A percentile compares a stretch with the other conserved stretches of the same genome.
phyloP scores from a whole-genome alignment of 805 yeast genomes.

The Saturnispora gosingensis region DNA sequence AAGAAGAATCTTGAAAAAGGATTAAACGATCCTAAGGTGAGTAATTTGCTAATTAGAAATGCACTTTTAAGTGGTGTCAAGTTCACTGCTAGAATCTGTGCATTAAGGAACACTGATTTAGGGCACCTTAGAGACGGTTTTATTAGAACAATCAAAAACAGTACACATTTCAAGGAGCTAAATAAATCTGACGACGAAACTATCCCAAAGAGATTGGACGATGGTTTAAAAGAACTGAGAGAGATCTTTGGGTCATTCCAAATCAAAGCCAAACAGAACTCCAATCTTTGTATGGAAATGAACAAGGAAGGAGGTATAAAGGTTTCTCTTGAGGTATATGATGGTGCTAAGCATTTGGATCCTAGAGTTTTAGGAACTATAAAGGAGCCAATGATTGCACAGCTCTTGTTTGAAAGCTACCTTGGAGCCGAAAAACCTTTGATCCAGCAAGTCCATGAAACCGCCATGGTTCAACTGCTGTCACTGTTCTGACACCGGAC shows the following conservation, averaged over 20 bases:
- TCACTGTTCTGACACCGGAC: background rate
- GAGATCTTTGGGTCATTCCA: slow-evolving; percentile 44
- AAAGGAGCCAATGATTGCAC: slow-evolving; percentile 50
- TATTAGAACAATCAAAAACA: slow-evolving; percentile 66
- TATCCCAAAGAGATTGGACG: slow-evolving; percentile 16
- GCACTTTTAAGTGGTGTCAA: slow-evolving; percentile 52
- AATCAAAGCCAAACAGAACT: slow-evolving; percentile 70
- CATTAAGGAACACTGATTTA: slow-evolving; percentile 86
- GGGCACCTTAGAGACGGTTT: slow-evolving; percentile 86
- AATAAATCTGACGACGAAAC: slow-evolving; percentile 36
- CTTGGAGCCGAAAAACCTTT: slow-evolving; percentile 61
- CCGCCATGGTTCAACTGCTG: slow-evolving; percentile 9
- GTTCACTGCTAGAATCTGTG: slow-evolving; percentile 68
- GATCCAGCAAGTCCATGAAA: slow-evolving; percentile 30
- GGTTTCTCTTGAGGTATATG: slow-evolving; percentile 19
- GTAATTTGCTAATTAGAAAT: slow-evolving; percentile 45
- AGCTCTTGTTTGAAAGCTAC: slow-evolving; percentile 67
- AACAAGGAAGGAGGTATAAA: slow-evolving; percentile 38
- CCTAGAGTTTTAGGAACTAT: slow-evolving; percentile 45
- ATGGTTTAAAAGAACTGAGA: slow-evolving; percentile 61
- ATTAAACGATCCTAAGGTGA: slow-evolving; percentile 41
- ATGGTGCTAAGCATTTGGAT: slow-evolving; percentile 9
- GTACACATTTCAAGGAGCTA: slow-evolving; percentile 44
- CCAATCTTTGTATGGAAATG: slow-evolving; percentile 52
- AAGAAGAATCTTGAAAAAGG: slow-evolving; percentile 33